Evolutionary conservation across 2,329 filamentous ascomycete species (phyloP).

Genomic region (Beauveria pseudobassiana): DNA sequence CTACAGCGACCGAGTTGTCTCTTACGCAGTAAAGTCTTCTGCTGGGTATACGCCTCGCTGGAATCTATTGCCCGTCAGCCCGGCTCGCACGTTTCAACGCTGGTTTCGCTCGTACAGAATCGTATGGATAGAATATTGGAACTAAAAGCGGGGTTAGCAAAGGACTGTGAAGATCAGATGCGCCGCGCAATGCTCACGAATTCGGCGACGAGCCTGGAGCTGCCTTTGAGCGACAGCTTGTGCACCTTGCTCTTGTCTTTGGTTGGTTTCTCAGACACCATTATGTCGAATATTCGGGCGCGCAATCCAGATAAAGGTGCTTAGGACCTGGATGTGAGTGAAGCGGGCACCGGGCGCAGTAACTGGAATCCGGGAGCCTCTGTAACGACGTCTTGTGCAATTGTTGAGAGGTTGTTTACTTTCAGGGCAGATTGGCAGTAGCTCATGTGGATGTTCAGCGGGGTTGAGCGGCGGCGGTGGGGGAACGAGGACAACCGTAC

Average conservation of each 20-base stretch:
- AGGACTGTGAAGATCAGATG: neutral
- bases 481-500: neutral
- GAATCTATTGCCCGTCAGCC: constrained; percentile 48
- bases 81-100: neutral
- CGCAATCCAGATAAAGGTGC: neutral
- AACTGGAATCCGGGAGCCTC: no score
- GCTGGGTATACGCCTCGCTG: constrained; percentile 82
- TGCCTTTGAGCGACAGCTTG: constrained; percentile 84
- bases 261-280: constrained; percentile 8
- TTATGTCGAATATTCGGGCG: neutral
- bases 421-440: neutral
- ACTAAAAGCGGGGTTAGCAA: constrained; percentile 38
- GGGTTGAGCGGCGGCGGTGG: neutral
- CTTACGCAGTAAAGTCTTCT: constrained; percentile 89
- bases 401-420: constrained; percentile 4
- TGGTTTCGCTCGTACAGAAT: constrained; percentile 59
- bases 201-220: constrained; percentile 82
- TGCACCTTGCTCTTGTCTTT: constrained; percentile 76
- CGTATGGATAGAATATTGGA: constrained; percentile 97
- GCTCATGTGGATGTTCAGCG: constrained; percentile 7
- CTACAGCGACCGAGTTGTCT: constrained; percentile 9
- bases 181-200: constrained; percentile 59
- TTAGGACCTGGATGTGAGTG: neutral
- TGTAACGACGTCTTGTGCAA: neutral
- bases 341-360: no score